Conservation (phyloP, 2,329 filamentous ascomycete genomes). For the Aureobasidium namibiae region DNA sequence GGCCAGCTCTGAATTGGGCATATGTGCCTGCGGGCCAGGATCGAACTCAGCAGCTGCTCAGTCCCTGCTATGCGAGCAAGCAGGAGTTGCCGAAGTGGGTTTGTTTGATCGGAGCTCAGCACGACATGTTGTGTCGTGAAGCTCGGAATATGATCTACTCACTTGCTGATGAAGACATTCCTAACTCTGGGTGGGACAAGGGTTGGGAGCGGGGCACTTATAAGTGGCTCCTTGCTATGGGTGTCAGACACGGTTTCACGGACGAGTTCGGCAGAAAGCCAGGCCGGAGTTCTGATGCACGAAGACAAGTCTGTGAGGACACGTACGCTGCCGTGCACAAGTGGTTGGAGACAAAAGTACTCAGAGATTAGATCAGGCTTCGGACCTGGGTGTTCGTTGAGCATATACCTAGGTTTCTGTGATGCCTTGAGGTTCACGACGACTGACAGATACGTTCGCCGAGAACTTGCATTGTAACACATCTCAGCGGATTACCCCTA, state of each 20-base stretch:
- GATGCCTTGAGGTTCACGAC: background rate
- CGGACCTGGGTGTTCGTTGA: background rate
- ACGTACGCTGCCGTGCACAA: background rate
- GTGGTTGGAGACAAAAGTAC: background rate
- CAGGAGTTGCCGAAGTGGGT: background rate
- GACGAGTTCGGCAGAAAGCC: background rate
- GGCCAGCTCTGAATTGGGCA: background rate
- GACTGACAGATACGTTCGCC: background rate
- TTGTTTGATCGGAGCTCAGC: slow-evolving; percentile 3
- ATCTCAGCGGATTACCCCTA: no score
- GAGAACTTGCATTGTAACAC: no score
- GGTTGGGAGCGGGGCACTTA: no score
- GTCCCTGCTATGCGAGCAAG: background rate
- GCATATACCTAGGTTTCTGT: background rate
- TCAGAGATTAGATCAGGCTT: background rate
- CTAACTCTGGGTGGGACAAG: no score
- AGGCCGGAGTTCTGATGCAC: background rate
- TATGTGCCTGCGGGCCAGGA: background rate
- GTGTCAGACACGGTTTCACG: background rate
- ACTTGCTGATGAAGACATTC: no score
- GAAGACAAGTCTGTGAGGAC: background rate
- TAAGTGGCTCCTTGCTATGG: no score
- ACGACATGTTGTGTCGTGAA: background rate
- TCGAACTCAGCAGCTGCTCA: background rate
- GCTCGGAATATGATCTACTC: background rate